A percentile compares a stretch with the other conserved stretches of the same genome.
Evolutionary conservation across 1,284 basidiomycete species (phyloP).

Genomic region (Pseudozyma sp.): DNA sequence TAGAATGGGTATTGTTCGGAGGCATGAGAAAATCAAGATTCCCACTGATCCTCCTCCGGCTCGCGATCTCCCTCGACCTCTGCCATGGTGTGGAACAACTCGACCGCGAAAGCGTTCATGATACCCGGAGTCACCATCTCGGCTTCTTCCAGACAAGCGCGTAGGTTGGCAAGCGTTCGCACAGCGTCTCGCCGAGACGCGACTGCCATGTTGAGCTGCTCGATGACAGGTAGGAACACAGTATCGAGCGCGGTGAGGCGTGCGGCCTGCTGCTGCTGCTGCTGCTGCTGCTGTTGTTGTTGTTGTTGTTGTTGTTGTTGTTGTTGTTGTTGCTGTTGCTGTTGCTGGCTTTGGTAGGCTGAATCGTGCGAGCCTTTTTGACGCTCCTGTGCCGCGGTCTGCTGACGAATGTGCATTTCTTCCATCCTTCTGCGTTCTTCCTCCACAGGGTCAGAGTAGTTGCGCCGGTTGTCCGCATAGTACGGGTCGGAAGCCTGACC

Average conservation of each 20-base stretch:
- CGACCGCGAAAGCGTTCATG: slow-evolving; percentile 64
- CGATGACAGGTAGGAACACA: slow-evolving; percentile 61
- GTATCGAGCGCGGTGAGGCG: slow-evolving; percentile 56
- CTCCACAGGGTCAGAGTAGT: slow-evolving; percentile 32
- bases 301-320: slow-evolving; percentile 29
- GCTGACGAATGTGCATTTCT: slow-evolving; percentile 31
- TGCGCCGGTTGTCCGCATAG: slow-evolving; percentile 21
- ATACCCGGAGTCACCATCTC: slow-evolving; percentile 62
- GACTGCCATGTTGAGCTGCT: slow-evolving; percentile 60
- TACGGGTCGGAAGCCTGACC: slow-evolving; percentile 21
- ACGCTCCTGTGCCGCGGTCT: slow-evolving; percentile 6
- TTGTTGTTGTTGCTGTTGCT: slow-evolving; percentile 21
- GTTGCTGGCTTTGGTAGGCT: slow-evolving; percentile 6
- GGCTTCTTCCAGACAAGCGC: slow-evolving; percentile 51
- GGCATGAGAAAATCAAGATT: slow-evolving; percentile 12
- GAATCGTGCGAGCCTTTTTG: slow-evolving; percentile 6
- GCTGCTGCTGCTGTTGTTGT: slow-evolving; percentile 16
- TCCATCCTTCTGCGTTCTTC: slow-evolving; percentile 52
- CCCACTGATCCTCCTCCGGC: slow-evolving; percentile 50
- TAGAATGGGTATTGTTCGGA: too few species aligned
- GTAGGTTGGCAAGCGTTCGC: slow-evolving; percentile 47
- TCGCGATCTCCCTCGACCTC: slow-evolving; percentile 50
- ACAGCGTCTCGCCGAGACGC: slow-evolving; percentile 54
- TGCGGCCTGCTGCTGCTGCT: slow-evolving; percentile 28
- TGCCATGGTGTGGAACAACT: slow-evolving; percentile 62